These are phyloP conservation scores for Craspedostauros australis DNA, from an alignment of 108 stramenopile genomes.

Conservation along the genomic window DNA sequence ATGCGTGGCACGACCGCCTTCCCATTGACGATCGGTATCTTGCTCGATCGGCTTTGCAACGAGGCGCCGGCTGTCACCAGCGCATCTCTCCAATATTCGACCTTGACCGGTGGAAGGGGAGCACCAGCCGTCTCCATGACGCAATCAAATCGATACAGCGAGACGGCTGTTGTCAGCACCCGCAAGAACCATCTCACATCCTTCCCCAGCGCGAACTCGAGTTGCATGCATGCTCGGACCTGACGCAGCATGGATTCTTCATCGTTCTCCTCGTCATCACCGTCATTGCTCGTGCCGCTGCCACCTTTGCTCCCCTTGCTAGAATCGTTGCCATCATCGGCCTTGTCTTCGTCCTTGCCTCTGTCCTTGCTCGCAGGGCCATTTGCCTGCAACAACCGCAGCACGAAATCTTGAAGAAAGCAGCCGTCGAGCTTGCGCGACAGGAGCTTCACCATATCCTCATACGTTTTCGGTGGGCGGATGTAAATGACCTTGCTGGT, in stretches of 20 bases:
- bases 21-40: constrained; percentile 5
- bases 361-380: not conserved
- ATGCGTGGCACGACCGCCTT: constrained; percentile 40
- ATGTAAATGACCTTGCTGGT: constrained; percentile 60
- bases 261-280: not conserved
- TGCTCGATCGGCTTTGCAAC: constrained; percentile 24
- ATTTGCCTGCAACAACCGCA: not conserved
- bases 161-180: constrained; percentile 50
- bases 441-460: constrained; percentile 36
- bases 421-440: constrained; percentile 38
- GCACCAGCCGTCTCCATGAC: not conserved
- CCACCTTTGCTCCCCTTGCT: not conserved
- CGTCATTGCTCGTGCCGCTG: not conserved
- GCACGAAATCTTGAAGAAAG: not conserved
- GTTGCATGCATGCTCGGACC: constrained; percentile 31
- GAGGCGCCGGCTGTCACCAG: constrained; percentile 58
- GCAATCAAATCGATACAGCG: constrained; percentile 34
- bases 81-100: constrained; percentile 46
- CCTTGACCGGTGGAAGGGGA: constrained; percentile 19
- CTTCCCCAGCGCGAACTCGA: constrained; percentile 46
- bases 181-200: constrained; percentile 79
- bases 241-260: not conserved
- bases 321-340: not conserved
- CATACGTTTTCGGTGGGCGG: constrained; percentile 34
- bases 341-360: not conserved